phyloP scores from a whole-genome alignment of 1,284 basidiomycete genomes.

The Cryptococcus hybrid region DNA sequence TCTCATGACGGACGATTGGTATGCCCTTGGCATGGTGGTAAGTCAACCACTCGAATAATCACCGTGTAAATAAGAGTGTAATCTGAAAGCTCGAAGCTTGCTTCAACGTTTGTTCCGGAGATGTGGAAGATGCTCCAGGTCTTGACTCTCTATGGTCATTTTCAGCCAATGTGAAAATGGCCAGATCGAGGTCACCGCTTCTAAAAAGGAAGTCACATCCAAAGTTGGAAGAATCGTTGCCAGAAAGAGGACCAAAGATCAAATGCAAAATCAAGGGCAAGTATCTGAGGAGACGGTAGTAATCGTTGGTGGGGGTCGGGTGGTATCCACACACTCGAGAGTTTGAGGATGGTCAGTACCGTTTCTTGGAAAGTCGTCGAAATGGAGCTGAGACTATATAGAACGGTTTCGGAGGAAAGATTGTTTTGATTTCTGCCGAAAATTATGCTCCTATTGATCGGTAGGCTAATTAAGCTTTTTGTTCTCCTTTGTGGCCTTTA shows the following conservation, averaged over 20 bases:
- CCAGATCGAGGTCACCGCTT: constrained; percentile 78
- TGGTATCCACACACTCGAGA: constrained; percentile 75
- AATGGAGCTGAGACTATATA: constrained; percentile 37
- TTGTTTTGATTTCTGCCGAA: constrained; percentile 80
- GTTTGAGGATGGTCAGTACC: constrained; percentile 67
- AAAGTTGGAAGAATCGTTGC: constrained; percentile 60
- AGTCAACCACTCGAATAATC: constrained; percentile 13
- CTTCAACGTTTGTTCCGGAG: constrained; percentile 73
- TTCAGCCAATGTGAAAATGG: constrained; percentile 61
- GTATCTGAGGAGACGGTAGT: constrained; percentile 62
- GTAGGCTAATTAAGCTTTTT: constrained; percentile 46
- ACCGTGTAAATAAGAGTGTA: background rate
- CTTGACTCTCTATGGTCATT: constrained; percentile 81
- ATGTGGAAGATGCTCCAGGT: constrained; percentile 82
- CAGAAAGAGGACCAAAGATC: constrained; percentile 43
- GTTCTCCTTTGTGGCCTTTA: background rate
- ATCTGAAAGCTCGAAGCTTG: constrained; percentile 57
- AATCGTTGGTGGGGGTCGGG: constrained; percentile 80
- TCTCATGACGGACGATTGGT: constrained; percentile 74
- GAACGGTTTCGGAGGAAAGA: constrained; percentile 73
- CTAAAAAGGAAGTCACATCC: constrained; percentile 64
- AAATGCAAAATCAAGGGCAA: constrained; percentile 33
- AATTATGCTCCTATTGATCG: constrained; percentile 80
- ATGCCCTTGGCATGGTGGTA: constrained; percentile 88
- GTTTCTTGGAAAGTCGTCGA: background rate